phyloP scores from a whole-genome alignment of 169 alveolate species.

The Plasmodium knowlesi region DNA sequence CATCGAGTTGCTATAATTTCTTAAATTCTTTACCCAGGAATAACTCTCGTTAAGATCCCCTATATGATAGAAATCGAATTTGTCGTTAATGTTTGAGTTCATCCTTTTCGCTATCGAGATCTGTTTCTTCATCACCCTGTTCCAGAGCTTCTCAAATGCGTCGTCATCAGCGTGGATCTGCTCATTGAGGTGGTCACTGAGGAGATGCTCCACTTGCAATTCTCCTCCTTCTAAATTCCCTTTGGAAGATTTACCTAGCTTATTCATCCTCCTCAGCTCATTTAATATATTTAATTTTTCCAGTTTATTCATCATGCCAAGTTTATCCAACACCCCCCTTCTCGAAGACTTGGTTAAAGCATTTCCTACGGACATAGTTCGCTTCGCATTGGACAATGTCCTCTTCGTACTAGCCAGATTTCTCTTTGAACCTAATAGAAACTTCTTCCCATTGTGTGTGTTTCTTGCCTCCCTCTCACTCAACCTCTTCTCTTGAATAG shows the following conservation, averaged over 20 bases:
- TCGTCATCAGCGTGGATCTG: neutral
- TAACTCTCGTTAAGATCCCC: constrained; percentile 21
- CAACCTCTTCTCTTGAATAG: neutral
- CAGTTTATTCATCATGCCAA: neutral
- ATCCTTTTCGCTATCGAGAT: neutral
- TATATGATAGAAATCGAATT: constrained; percentile 14
- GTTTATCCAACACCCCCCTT: neutral
- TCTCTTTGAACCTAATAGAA: neutral
- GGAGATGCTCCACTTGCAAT: too few relatives aligned
- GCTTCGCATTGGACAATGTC: neutral
- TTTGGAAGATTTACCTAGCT: neutral
- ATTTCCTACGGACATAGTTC: neutral
- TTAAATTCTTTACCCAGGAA: constrained; percentile 35
- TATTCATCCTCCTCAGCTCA: neutral
- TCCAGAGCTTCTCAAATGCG: neutral
- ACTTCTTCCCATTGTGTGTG: neutral
- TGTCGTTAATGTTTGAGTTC: neutral
- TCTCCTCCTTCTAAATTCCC: neutral
- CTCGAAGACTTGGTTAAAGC: neutral
- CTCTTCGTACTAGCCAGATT: neutral
- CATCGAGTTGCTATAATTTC: constrained; percentile 25
- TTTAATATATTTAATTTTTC: neutral
- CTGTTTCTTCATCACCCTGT: neutral
- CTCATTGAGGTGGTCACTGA: neutral
- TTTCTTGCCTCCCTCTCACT: neutral